Evolutionary conservation across 2,329 filamentous ascomycete genomes (phyloP), one percentile per base, ranked within the genome.

Genomic region (Cadophora gregata): DNA sequence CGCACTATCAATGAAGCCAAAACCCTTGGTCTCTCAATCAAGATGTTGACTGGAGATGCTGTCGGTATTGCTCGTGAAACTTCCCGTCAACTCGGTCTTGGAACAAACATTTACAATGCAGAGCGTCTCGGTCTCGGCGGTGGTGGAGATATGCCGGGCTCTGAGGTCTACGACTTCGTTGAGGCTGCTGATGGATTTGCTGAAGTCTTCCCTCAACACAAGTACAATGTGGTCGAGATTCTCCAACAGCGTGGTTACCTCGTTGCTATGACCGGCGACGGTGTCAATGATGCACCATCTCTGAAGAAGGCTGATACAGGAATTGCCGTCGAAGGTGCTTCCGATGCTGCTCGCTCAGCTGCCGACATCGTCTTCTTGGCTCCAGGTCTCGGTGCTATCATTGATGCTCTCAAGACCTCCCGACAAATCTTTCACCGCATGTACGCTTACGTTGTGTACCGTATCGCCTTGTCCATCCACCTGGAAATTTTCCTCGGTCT

Each of bases 401-500:
- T 97, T 75, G 93, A 96, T 79, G 93, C 93, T 68, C 86, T 97
- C 74, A 97, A 97, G 84, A 96, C 92, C 72, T 95, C 93, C 36
- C 92, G 93, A 76, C 93, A 96, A 80, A 97, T 97, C 80, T 97
- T 97, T 85, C 93, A 97, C 83, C 92, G 93, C 76, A 97, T 97
- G 93, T 96, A 97, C 82, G 91, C 93, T 67, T 97, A 97, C 83
- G 92, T 97, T 72, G 91, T 97, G 76, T 97, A 97, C 84, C 92
- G 93, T 86, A 97, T 97, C 77, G 93, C 93, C 59, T 83, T 97
- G 76, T 97, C 93, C 19, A 88, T 97, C 71, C 93, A 97, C 79
- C 86, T 97, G 77, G 93, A 96, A 82, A 92, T 96, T 78, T 97
- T 93, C 86, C 86, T 97, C 60, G 93, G 93, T 79, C 87, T 96